Base-by-base conservation (phyloP, 2,329 filamentous ascomycete genomes). In the Sclerotinia glacialis region DNA sequence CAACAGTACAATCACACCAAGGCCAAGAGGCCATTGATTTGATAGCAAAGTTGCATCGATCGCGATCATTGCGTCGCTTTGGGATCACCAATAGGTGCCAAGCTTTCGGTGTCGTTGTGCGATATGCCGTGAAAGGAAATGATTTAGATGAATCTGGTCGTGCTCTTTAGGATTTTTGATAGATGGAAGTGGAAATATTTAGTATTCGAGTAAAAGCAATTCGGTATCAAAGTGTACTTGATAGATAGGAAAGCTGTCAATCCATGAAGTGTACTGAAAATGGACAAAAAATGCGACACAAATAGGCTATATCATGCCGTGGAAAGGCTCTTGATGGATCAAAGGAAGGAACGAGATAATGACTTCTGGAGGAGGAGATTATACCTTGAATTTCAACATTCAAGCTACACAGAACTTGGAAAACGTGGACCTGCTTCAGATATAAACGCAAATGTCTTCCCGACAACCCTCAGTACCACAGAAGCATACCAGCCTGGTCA, bases 1-100 rank as follows among this genome's bases (percentile, higher is more conserved):
- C 3, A 74, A 31, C 16, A 76, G 21, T 54, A 73, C 66, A 16
- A 71, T 23, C 28, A 68, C 47, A 44, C 73, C 73, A 47, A 76
- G 69, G n/a, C 68, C 69, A 37, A 75, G 49, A 23, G 70, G 55
- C 73, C 73, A 75, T 64, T 69, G 69, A 46, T 66, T 58, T 34
- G 70, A 64, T 44, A 72, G 42, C 6, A 67, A 12, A 26, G n/a
- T 56, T 23, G 66, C 68, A 26, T 50, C 14, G 37, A 65, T 52
- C 16, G 12, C n/a, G 42, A 61, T 37, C 64, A 65, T 65, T 42
- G 16, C 53, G 64, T 52, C 21, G 18, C 23, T 42, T 42, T 31
- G n/a, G 40, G 14, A 61, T 7, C 42, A 56, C 28, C 47, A 34
- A 50, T 47, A 18, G 37, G n/a, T 34, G 28, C 21, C 37, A 61